Conservation (phyloP, 768 basidiomycete species). For the Boletus pseudo-olivaceus region DNA sequence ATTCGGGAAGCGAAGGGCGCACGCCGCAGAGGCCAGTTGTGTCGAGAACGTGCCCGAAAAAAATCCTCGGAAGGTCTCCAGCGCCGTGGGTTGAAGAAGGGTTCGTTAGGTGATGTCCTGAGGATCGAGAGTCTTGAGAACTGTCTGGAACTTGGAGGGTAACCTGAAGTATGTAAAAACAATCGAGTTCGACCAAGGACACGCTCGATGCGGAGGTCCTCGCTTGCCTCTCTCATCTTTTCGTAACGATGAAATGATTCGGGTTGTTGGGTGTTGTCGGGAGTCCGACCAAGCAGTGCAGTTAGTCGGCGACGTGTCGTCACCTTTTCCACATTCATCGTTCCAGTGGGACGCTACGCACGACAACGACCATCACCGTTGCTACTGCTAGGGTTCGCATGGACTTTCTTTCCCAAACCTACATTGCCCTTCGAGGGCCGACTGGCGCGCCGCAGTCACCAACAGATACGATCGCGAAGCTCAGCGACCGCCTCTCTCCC, state of each 20-base stretch:
- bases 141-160: too few species aligned
- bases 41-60: too few species aligned
- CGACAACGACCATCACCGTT: background rate
- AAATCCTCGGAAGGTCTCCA: too few species aligned
- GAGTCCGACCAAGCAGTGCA: background rate
- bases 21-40: background rate
- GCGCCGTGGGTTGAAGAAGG: background rate
- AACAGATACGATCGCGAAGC: constrained; percentile 78
- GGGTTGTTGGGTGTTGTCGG: background rate
- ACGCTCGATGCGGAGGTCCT: background rate
- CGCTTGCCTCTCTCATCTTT: background rate
- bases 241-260: background rate
- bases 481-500: constrained; percentile 89
- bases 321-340: background rate
- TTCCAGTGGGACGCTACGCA: background rate
- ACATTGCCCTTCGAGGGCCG: constrained; percentile 80
- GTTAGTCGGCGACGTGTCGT: background rate
- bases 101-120: background rate
- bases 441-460: constrained; percentile 81
- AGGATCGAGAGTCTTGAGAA: background rate
- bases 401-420: constrained; percentile 85
- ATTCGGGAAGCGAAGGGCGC: background rate
- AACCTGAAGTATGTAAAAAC: background rate
- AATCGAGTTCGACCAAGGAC: background rate
- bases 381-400: constrained; percentile 34